phyloP scores from a whole-genome alignment of 2,329 filamentous ascomycete genomes.

The Diaporthe caulivora region DNA sequence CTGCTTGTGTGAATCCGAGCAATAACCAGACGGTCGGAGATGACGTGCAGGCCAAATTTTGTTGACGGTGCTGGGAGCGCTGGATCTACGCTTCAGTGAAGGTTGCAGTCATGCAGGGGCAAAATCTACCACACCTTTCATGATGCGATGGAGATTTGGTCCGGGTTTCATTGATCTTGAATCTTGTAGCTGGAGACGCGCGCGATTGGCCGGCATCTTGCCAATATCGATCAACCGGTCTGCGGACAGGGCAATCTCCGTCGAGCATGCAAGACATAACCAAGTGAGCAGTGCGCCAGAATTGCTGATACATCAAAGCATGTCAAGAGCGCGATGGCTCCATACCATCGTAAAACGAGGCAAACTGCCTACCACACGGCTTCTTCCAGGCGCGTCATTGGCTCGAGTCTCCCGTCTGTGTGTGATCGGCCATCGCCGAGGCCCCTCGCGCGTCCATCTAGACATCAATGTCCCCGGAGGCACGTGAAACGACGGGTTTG shows the following conservation, averaged over 20 bases:
- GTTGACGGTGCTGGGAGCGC: too few relatives aligned
- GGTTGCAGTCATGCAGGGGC: conserved; percentile 7
- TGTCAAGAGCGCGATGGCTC: neutral
- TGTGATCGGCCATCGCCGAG: neutral
- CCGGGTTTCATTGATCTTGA: too few relatives aligned
- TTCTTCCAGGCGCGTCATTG: neutral
- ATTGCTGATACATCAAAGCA: neutral
- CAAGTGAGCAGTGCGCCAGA: too few relatives aligned
- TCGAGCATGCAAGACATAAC: neutral
- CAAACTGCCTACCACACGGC: neutral
- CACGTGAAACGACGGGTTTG: too few relatives aligned
- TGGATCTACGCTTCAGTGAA: neutral
- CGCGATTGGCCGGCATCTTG: neutral
- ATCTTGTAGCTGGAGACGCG: neutral
- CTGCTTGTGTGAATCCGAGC: neutral
- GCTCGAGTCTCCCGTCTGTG: neutral
- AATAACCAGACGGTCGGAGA: neutral
- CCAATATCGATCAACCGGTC: neutral
- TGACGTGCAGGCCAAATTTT: neutral
- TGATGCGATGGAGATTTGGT: neutral
- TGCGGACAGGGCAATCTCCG: neutral
- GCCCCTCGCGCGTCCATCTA: neutral
- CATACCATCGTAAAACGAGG: neutral
- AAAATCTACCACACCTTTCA: neutral
- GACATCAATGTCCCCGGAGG: too few relatives aligned